phyloP scores from a whole-genome alignment of 495 filamentous ascomycete species.

The Arthonia radiata region DNA sequence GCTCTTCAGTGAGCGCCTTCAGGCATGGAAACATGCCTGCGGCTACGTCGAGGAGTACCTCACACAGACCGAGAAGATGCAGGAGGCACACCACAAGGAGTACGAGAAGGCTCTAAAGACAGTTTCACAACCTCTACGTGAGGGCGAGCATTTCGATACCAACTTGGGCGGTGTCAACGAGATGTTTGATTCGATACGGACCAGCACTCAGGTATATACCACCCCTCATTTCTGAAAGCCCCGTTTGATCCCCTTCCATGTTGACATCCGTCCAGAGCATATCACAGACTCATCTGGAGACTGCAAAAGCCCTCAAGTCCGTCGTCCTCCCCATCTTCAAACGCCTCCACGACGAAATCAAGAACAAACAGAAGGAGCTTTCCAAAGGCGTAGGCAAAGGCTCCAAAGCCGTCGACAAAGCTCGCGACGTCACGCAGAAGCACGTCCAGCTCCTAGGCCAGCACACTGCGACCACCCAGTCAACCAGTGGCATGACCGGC shows the following conservation, averaged over 20 bases:
- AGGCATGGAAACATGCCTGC: conserved; percentile 88
- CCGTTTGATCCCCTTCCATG: too few species aligned
- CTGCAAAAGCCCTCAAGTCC: conserved; percentile 64
- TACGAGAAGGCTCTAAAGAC: conserved; percentile 81
- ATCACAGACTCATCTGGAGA: conserved; percentile 64
- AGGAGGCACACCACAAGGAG: conserved; percentile 71
- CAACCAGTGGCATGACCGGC: conserved; percentile 28
- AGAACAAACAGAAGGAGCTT: conserved; percentile 79
- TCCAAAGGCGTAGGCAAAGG: conserved; percentile 59
- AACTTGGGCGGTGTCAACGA: conserved; percentile 58
- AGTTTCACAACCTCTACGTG: conserved; percentile 59
- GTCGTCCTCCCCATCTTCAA: conserved; percentile 69
- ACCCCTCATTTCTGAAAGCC: neutral
- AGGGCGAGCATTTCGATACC: conserved; percentile 81
- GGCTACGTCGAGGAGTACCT: conserved; percentile 81
- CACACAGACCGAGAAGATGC: conserved; percentile 51
- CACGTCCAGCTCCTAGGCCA: conserved; percentile 85
- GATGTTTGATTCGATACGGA: conserved; percentile 77
- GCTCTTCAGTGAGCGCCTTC: conserved; percentile 60
- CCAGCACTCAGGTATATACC: conserved; percentile 52
- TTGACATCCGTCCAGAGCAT: conserved; percentile 34
- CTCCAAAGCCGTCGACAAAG: conserved; percentile 76
- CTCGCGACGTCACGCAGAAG: conserved; percentile 66
- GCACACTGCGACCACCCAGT: conserved; percentile 50
- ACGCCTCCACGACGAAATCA: conserved; percentile 83